Evolutionary conservation across 768 basidiomycete species (phyloP).

Genomic region (Tylopilus sp.): DNA sequence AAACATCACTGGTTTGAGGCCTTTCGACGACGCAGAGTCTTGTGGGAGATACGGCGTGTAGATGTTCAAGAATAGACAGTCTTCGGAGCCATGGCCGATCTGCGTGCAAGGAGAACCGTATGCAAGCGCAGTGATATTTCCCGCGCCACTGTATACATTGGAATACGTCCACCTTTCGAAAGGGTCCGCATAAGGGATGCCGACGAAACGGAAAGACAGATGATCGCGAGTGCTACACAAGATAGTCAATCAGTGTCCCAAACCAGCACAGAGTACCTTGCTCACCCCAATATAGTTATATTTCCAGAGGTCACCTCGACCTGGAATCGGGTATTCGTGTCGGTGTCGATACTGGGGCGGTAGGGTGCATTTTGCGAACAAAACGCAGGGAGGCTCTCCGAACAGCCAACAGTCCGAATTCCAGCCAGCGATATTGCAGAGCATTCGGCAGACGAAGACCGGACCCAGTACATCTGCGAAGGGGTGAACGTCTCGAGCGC

Average conservation of each 20-base stretch:
- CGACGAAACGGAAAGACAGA: conserved; percentile 48
- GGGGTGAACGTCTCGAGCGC: conserved; percentile 1
- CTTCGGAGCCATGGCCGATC: conserved; percentile 33
- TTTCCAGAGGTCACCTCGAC: conserved; percentile 9
- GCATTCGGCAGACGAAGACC: conserved; percentile 4
- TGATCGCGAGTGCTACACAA: conserved; percentile 41
- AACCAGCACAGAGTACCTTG: neutral
- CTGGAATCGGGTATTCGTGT: conserved; percentile 6
- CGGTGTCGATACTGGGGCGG: conserved; percentile 2
- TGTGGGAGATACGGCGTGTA: conserved; percentile 40
- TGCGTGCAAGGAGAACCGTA: conserved; percentile 34
- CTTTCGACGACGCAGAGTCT: neutral
- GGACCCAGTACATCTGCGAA: conserved; percentile 13
- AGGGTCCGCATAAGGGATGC: conserved; percentile 49
- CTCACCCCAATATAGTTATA: conserved; percentile 6
- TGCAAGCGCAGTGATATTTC: too few species aligned
- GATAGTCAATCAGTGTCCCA: neutral
- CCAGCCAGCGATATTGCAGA: conserved; percentile 6
- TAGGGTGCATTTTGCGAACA: conserved; percentile 11
- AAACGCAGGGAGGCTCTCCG: conserved; percentile 4
- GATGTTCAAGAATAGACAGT: conserved; percentile 47
- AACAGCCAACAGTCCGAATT: neutral
- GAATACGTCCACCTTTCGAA: too few species aligned
- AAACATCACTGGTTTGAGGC: conserved; percentile 43
- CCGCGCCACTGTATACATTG: too few species aligned